Base-by-base conservation (phyloP, 208 protist species). In the Leishmania major region DNA sequence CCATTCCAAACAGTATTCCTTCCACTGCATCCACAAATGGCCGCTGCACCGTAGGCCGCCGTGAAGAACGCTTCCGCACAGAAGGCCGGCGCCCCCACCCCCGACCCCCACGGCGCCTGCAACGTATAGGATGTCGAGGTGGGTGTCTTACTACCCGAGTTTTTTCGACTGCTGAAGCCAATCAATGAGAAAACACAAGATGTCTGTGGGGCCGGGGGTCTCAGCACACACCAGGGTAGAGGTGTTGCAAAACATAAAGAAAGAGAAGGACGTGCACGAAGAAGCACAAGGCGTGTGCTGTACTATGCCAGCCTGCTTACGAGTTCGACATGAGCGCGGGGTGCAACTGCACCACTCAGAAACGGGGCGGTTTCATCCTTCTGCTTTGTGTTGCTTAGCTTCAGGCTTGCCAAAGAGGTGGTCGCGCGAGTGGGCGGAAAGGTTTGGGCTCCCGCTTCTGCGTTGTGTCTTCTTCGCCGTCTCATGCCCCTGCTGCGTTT, bases 51-150 rank as follows among this genome's bases (percentile, higher is more conserved):
- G 51, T 66, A 43, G 77, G 53, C 66, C 75, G 43, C 77, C 31
- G 53, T 81, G 35, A 85, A 77, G 60, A 89, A 89, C 72, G n/a
- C 69, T 57, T 71, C 69, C 37, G 75, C 51, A 11, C 89, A 74
- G 83, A 89, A 82, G 76, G 72, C 80, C 31, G 31, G 28, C 28
- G 59, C 8, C 3, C 13, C 59, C 59, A 0, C 11, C 37, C 66
- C 28, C 13, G 2, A 59, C 76, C 51, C 64, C 35, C 78, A 89
- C 87, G 73, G 82, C 78, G 28, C 79, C 73, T 28, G 83, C 77
- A 37, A 78, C 80, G 72, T 84, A 82, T 81, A 73, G 81, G 31
- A 40, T 69, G 62, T 69, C 62, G 31, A 40, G 5, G 62, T 0
- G 31, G 28, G 31, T 8, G 28, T 69, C 11, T 35, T 69, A 13